Conservation (phyloP, 2,329 filamentous ascomycete genomes). For the Periconia sp. region DNA sequence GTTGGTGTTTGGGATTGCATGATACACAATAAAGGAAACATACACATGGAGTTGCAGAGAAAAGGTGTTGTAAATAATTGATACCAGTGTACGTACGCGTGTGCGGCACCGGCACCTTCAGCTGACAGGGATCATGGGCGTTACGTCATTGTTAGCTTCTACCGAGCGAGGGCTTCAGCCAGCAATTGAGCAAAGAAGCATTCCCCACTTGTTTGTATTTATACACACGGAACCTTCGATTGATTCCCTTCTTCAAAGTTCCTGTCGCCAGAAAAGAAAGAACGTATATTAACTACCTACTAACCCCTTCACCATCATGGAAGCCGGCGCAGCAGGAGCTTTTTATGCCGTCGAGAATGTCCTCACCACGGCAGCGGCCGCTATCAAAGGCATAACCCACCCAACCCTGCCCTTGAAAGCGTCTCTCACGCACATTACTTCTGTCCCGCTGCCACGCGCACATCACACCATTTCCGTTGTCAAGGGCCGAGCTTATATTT, state of each 20-base stretch:
- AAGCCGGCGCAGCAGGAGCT: slow-evolving; percentile 41
- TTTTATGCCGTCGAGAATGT: slow-evolving; percentile 41
- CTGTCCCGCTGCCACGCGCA: slow-evolving; percentile 49
- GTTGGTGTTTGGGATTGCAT: background rate
- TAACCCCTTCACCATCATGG: slow-evolving; percentile 23
- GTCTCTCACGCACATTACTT: slow-evolving; percentile 51
- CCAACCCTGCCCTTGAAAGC: slow-evolving; percentile 57
- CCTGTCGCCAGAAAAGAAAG: background rate
- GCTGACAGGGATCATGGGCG: background rate
- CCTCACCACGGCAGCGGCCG: slow-evolving; percentile 45
- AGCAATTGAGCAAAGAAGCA: slow-evolving; percentile 4
- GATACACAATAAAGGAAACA: background rate
- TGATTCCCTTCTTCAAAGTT: background rate
- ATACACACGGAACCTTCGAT: background rate
- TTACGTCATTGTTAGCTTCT: slow-evolving; percentile 10
- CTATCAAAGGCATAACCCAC: slow-evolving; percentile 51
- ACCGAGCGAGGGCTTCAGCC: background rate
- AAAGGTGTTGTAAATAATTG: background rate
- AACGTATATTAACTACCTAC: background rate
- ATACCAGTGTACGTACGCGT: background rate
- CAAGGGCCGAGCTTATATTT: slow-evolving; percentile 58
- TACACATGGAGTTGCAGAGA: background rate
- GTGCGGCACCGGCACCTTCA: background rate
- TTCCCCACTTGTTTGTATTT: slow-evolving; percentile 2
- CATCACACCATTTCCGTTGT: slow-evolving; percentile 57